phyloP scores from a whole-genome alignment of 768 basidiomycete genomes.

The Plicaturopsis crispa region DNA sequence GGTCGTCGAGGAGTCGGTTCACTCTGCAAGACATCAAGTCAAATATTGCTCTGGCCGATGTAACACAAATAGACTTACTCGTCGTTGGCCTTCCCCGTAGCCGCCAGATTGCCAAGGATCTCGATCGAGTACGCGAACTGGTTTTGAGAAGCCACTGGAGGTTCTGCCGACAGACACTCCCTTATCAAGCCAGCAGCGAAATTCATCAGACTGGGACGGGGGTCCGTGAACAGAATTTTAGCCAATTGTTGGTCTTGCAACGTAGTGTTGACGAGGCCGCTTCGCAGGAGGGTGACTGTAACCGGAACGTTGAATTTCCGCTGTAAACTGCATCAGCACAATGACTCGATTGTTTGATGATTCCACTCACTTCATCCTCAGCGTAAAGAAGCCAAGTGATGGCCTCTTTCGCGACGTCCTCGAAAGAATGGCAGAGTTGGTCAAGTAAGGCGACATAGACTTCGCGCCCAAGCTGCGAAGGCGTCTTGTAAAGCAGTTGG shows the following conservation, averaged over 20 bases:
- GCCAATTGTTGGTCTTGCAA: constrained; percentile 90
- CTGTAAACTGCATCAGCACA: constrained; percentile 31
- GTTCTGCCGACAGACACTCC: constrained; percentile 77
- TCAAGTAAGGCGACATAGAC: constrained; percentile 88
- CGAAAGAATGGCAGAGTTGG: constrained; percentile 80
- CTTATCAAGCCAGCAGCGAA: constrained; percentile 82
- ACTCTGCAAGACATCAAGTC: constrained; percentile 36
- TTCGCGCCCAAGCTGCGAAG: constrained; percentile 80
- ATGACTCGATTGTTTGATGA: too few species aligned
- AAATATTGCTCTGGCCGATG: constrained; percentile 6
- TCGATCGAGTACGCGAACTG: constrained; percentile 81
- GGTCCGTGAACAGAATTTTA: constrained; percentile 73
- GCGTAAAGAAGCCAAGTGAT: constrained; percentile 95
- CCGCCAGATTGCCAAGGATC: constrained; percentile 65
- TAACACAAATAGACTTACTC: constrained; percentile 47
- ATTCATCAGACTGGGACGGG: constrained; percentile 67
- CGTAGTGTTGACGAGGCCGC: constrained; percentile 66
- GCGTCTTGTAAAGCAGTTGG: constrained; percentile 87
- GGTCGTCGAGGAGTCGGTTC: constrained; percentile 69
- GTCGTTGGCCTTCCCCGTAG: constrained; percentile 74
- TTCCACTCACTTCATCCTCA: constrained; percentile 79
- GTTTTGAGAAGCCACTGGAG: constrained; percentile 69
- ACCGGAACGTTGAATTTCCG: constrained; percentile 96
- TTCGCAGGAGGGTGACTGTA: constrained; percentile 81
- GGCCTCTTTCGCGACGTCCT: constrained; percentile 94